Conservation (phyloP, 176 grass and related monocot species). For the Zoysia pacifica region DNA sequence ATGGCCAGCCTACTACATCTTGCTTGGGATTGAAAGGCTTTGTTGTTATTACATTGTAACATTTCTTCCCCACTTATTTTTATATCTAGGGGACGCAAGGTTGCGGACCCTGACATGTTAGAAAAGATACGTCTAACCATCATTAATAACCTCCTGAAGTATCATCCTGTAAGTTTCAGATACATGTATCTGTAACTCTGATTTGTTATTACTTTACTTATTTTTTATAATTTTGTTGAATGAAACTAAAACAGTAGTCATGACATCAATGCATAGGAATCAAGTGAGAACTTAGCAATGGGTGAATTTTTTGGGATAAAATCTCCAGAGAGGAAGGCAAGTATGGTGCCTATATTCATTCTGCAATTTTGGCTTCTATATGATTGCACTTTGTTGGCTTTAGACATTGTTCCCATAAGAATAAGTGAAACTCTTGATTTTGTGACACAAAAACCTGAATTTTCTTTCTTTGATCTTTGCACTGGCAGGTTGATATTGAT, state of each 20-base stretch:
- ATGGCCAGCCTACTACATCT: too few relatives aligned
- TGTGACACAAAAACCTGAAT: background rate
- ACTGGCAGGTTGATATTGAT: slow-evolving; percentile 73
- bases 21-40: too few relatives aligned
- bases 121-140: slow-evolving; percentile 91
- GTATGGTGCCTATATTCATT: slow-evolving; percentile 21
- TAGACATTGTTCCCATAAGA: slow-evolving; percentile 11
- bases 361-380: slow-evolving; percentile 26
- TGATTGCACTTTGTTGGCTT: background rate
- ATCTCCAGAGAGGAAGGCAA: slow-evolving; percentile 84
- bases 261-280: slow-evolving; percentile 61
- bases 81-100: slow-evolving; percentile 75
- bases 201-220: background rate
- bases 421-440: slow-evolving; percentile 16
- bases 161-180: slow-evolving; percentile 82
- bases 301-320: slow-evolving; percentile 97
- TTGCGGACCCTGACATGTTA: slow-evolving; percentile 90
- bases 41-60: slow-evolving; percentile 16
- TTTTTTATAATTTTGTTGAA: slow-evolving; percentile 14
- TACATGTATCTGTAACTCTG: slow-evolving; percentile 27
- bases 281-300: slow-evolving; percentile 95
- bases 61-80: slow-evolving; percentile 5
- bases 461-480: slow-evolving; percentile 27
- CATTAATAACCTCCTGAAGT: slow-evolving; percentile 98
- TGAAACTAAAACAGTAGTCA: slow-evolving; percentile 18